A percentile compares a stretch with the other conserved stretches of the same genome.
Evolutionary conservation across 495 filamentous ascomycete species (phyloP).

Genomic region (Cryomyces antarcticus): DNA sequence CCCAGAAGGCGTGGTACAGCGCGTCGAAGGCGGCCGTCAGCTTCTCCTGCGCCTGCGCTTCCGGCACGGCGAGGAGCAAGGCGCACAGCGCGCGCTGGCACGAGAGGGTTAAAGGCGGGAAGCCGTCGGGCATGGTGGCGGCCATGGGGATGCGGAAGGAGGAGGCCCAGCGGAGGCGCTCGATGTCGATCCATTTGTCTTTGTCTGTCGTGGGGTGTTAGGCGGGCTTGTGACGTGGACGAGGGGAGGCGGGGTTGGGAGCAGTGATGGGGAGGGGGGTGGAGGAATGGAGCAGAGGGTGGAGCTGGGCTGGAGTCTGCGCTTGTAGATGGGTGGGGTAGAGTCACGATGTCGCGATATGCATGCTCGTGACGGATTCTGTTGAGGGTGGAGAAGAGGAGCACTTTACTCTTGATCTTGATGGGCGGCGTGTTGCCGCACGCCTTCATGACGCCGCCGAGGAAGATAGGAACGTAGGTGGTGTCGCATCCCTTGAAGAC

Average conservation of each 20-base stretch:
- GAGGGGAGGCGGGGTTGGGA: neutral
- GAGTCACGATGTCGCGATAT: too few relatives aligned
- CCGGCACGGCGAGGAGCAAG: slow-evolving; percentile 18
- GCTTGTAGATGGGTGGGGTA: too few relatives aligned
- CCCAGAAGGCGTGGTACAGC: slow-evolving; percentile 40
- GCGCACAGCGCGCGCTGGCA: slow-evolving; percentile 5
- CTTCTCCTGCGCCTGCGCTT: slow-evolving; percentile 4
- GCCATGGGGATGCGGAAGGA: slow-evolving; percentile 40
- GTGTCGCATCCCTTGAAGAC: slow-evolving; percentile 38
- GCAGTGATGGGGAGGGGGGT: neutral
- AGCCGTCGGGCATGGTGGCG: slow-evolving; percentile 27
- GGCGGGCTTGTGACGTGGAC: neutral
- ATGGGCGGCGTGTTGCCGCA: slow-evolving; percentile 44
- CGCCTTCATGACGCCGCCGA: slow-evolving; percentile 47
- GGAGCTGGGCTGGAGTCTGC: too few relatives aligned
- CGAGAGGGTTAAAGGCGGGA: slow-evolving; percentile 20
- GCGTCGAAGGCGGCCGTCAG: slow-evolving; percentile 26
- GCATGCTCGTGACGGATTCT: too few relatives aligned
- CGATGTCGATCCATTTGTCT: slow-evolving; percentile 36
- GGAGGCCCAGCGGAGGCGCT: slow-evolving; percentile 40
- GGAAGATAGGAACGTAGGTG: slow-evolving; percentile 45
- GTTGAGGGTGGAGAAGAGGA: neutral
- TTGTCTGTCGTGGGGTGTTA: slow-evolving; percentile 31
- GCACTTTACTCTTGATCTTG: slow-evolving; percentile 40
- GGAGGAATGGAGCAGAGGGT: neutral